These are phyloP conservation scores for Trichoderma atrobrunneum DNA, from an alignment of 2,329 filamentous ascomycete genomes.

Conservation along the genomic window DNA sequence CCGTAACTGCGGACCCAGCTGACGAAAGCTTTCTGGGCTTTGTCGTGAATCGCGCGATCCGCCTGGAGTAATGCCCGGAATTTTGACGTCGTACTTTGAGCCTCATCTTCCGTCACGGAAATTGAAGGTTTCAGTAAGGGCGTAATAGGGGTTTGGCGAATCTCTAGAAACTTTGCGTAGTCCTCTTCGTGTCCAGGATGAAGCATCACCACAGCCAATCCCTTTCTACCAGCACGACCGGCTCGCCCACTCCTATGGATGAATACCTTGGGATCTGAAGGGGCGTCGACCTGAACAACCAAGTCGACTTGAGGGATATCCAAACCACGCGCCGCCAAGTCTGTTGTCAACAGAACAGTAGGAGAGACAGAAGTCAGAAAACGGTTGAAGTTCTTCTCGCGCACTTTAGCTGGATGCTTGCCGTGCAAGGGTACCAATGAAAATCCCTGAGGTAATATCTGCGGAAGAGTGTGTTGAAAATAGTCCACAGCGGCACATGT, in stretches of 20 bases:
- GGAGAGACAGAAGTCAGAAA: constrained; percentile 75
- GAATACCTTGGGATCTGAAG: constrained; percentile 86
- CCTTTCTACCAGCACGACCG: constrained; percentile 82
- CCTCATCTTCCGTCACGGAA: constrained; percentile 59
- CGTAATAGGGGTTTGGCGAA: constrained; percentile 80
- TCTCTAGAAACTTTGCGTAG: constrained; percentile 81
- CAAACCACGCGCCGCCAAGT: constrained; percentile 84
- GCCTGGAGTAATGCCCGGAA: constrained; percentile 58
- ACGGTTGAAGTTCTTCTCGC: constrained; percentile 79
- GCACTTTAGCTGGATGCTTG: constrained; percentile 83
- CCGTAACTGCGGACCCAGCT: constrained; percentile 90
- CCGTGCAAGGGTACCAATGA: constrained; percentile 81
- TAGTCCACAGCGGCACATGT: constrained; percentile 96
- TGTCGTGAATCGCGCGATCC: constrained; percentile 69
- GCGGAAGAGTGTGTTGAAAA: constrained; percentile 75
- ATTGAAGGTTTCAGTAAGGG: constrained; percentile 59
- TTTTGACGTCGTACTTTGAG: constrained; percentile 50
- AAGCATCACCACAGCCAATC: constrained; percentile 81
- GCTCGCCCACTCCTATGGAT: constrained; percentile 90
- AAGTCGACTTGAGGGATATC: constrained; percentile 91
- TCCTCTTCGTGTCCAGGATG: constrained; percentile 84
- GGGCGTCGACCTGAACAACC: constrained; percentile 82
- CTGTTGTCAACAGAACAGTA: constrained; percentile 84
- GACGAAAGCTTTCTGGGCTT: constrained; percentile 87
- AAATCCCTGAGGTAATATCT: constrained; percentile 66